Conservation (phyloP, 768 basidiomycete species). For the Tylopilus sp. region DNA sequence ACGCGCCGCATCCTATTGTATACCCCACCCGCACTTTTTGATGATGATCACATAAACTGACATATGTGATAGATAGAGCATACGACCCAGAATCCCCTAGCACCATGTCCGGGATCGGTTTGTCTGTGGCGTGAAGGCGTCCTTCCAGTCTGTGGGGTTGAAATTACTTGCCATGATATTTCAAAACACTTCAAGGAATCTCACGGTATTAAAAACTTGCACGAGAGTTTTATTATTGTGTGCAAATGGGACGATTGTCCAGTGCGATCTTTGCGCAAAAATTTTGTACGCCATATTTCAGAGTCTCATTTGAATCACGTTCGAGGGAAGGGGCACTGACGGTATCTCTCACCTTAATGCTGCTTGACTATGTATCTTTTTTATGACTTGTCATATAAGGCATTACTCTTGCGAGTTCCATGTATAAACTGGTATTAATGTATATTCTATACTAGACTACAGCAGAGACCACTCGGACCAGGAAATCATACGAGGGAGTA, state of each 20-base stretch:
- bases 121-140: neutral
- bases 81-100: neutral
- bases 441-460: no score
- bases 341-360: neutral
- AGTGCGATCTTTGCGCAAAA: neutral
- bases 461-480: no score
- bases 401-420: no score
- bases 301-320: constrained; percentile 1
- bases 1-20: neutral
- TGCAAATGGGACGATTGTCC: constrained; percentile 2
- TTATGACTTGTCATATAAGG: neutral
- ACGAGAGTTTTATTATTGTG: rapidly evolving
- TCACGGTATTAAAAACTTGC: neutral
- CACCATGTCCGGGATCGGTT: neutral
- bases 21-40: neutral
- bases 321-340: neutral
- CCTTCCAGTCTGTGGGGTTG: neutral
- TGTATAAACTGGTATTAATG: no score
- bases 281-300: neutral
- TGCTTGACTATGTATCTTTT: neutral
- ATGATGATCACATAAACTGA: neutral
- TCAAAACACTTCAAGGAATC: neutral
- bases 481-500: no score
- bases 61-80: neutral
- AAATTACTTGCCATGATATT: neutral